Evolutionary conservation across 164 flowering plant species (phyloP).

Genomic region (Litsea cubeba): DNA sequence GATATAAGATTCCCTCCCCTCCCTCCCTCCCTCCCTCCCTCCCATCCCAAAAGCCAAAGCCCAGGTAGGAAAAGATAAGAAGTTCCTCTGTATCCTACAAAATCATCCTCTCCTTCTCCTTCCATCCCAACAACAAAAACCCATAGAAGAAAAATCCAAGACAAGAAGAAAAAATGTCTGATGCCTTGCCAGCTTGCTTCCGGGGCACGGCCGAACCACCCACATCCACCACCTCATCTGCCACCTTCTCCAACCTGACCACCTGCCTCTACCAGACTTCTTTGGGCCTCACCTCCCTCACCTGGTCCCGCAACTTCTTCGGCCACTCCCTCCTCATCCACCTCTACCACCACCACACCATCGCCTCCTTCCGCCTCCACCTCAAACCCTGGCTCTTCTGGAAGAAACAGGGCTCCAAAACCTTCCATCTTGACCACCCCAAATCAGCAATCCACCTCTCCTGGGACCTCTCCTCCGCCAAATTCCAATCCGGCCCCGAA

Average conservation of each 20-base stretch:
- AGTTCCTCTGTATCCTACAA: too few species aligned
- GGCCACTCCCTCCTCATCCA: conserved; percentile 55
- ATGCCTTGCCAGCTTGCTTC: conserved; percentile 47
- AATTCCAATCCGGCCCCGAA: conserved; percentile 59
- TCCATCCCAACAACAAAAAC: background rate
- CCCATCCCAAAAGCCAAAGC: background rate
- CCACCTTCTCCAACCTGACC: conserved; percentile 39
- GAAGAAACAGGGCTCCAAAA: conserved; percentile 54
- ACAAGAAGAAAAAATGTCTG: conserved; percentile 10
- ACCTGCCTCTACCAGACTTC: conserved; percentile 63
- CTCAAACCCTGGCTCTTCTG: conserved; percentile 64
- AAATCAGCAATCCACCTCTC: conserved; percentile 18
- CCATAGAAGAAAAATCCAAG: background rate
- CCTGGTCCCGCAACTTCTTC: conserved; percentile 62
- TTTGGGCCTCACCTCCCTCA: conserved; percentile 56
- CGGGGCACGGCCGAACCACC: conserved; percentile 31
- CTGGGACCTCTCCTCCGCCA: conserved; percentile 61
- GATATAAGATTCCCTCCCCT: too few species aligned
- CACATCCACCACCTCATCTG: conserved; percentile 16
- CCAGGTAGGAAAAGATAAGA: background rate
- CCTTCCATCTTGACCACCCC: conserved; percentile 19
- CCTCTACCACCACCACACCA: conserved; percentile 21
- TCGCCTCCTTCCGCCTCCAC: conserved; percentile 36
- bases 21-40: too few species aligned
- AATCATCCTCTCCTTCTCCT: background rate